Evolutionary conservation across 352 stramenopile genomes (phyloP).

Genomic region (Globisporangium nunn): DNA sequence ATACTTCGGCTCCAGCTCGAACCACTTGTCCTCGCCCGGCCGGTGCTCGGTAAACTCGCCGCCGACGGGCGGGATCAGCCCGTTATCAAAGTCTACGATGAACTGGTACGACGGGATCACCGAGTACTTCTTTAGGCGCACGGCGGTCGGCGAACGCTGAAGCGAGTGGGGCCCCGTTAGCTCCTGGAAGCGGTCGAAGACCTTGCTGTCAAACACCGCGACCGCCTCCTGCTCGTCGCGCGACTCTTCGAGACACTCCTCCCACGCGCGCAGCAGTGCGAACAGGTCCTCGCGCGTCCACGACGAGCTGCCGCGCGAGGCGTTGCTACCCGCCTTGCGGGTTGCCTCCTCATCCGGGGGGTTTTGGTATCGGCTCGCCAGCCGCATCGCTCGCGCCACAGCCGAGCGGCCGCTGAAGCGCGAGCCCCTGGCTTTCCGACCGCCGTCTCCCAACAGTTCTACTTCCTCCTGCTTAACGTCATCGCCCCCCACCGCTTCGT

Average conservation of each 20-base stretch:
- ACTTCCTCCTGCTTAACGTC: neutral
- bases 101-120: conserved; percentile 9
- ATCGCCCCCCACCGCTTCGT: neutral
- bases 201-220: conserved; percentile 5
- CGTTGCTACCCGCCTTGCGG: neutral
- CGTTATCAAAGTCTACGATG: conserved; percentile 5
- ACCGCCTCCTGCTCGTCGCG: neutral
- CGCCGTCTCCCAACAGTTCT: neutral
- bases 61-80: neutral
- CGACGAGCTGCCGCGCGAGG: conserved; percentile 1
- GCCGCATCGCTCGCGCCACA: neutral
- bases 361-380: neutral
- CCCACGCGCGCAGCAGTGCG: conserved; percentile 7
- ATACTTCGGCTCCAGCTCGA: conserved; percentile 3
- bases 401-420: neutral
- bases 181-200: conserved; percentile 8
- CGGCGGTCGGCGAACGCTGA: conserved; percentile 1
- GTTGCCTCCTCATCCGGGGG: neutral
- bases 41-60: neutral
- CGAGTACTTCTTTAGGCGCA: conserved; percentile 11
- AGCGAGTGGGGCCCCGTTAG: neutral
- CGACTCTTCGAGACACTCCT: conserved; percentile 4
- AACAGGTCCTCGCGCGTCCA: conserved; percentile 9
- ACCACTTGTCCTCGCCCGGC: conserved; percentile 2
- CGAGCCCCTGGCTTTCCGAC: neutral